Evolutionary conservation across 148 eudicot species (phyloP), one percentile per base, ranked within the genome.

Genomic region (Suaeda aralocaspica): DNA sequence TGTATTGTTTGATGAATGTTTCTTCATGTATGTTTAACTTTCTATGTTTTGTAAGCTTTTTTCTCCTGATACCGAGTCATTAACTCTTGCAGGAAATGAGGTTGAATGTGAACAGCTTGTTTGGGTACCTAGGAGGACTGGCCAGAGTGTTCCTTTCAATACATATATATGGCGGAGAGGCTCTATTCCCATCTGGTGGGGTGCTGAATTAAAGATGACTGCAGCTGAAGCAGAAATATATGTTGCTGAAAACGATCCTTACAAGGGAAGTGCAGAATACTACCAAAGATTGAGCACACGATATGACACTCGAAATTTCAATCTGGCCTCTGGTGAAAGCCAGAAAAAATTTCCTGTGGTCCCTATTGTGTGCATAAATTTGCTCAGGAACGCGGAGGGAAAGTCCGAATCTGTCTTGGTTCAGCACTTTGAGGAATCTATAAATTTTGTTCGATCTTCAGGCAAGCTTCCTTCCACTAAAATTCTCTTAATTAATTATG

Each of bases 101-200:
- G 95, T 93, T 78, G 98, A 93, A 83, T 93, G 98, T 76, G 98
- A 93, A 82, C 98, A 93, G 82, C 83, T 93, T 81, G 96, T 90
- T 65, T 93, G 98, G 98, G 84, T 90, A 66, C 96, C 96, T 29
- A 88, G 80, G 82, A 81, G 63, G 70, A 55, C 79, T 28, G 87
- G 86, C 53, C 95, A 84, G 81, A 90, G 95, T 84, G 90, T 90
- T 75, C 95, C 95, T 75, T 93, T 93, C 74, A 90, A 79, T 74
- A 88, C 89, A n/a, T 90, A 93, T 66, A 85, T 88, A n/a, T 93
- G 95, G 96, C 85, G 98, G 56, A 84, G 98, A 67, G 98, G 98
- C 52, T 87, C 95, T 61, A 93, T 93, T 62, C 98, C 98, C 61
- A 90, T 93, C 33, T 93, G 98, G 98, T 93, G 98, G 98, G 96